phyloP scores from a whole-genome alignment of 2,329 filamentous ascomycete species.

The Fusarium zealandicum region DNA sequence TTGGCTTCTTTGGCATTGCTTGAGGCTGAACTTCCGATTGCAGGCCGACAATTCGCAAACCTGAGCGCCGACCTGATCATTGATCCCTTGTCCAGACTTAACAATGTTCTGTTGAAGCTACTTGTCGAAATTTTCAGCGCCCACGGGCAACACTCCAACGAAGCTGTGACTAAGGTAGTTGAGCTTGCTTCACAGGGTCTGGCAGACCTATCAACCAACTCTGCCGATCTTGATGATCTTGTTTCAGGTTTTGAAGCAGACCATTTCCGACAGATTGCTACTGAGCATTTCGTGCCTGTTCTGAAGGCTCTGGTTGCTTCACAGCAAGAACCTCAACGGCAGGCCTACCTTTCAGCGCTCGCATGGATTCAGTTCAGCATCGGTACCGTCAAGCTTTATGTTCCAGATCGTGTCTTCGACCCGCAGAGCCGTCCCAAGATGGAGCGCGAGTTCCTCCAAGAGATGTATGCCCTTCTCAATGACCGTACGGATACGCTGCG shows the following conservation, averaged over 20 bases:
- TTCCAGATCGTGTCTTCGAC: slow-evolving; percentile 87
- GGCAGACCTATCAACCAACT: slow-evolving; percentile 1
- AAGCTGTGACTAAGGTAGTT: slow-evolving; percentile 40
- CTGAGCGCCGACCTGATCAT: slow-evolving; percentile 58
- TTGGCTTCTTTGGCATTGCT: slow-evolving; percentile 69
- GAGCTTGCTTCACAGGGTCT: slow-evolving; percentile 27
- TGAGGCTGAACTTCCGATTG: slow-evolving; percentile 68
- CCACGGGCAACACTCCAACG: slow-evolving; percentile 47
- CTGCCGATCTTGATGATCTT: slow-evolving; percentile 34
- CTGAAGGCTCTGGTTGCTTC: slow-evolving; percentile 52
- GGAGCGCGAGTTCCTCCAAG: slow-evolving; percentile 64
- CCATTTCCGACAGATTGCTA: slow-evolving; percentile 50
- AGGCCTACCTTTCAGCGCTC: slow-evolving; percentile 51
- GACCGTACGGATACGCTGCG: slow-evolving; percentile 66
- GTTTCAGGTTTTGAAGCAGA: slow-evolving; percentile 39
- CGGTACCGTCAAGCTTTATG: slow-evolving; percentile 77
- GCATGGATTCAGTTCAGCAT: slow-evolving; percentile 81
- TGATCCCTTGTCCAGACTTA: slow-evolving; percentile 59
- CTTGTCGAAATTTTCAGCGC: slow-evolving; percentile 52
- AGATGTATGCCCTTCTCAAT: slow-evolving; percentile 63
- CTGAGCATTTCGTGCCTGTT: slow-evolving; percentile 55
- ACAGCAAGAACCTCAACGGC: slow-evolving; percentile 21
- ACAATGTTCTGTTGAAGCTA: slow-evolving; percentile 56
- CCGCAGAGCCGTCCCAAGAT: slow-evolving; percentile 73
- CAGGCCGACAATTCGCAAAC: slow-evolving; percentile 62